Conservation (phyloP, 148 eudicot genomes). For the Diospyros lotus region DNA sequence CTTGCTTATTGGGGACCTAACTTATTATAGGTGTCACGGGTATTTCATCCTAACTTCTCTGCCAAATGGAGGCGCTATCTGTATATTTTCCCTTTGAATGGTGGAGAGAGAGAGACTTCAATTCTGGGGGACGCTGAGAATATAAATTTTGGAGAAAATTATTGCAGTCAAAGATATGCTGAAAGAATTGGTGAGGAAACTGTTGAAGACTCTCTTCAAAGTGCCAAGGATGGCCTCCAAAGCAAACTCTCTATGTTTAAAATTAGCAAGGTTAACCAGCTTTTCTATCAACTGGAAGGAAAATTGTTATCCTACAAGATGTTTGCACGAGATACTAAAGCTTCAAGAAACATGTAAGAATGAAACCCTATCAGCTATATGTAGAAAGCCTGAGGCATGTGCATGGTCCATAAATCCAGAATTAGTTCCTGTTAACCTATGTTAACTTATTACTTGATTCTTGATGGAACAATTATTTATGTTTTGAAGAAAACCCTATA, state of each 20-base stretch:
- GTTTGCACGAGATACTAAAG: constrained; percentile 96
- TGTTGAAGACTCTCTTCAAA: constrained; percentile 9
- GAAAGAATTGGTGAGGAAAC: constrained; percentile 19
- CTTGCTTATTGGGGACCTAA: constrained; percentile 9
- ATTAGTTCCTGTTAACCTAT: neutral
- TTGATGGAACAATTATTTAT: neutral
- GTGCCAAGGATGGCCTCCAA: constrained; percentile 21
- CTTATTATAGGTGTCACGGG: constrained; percentile 68
- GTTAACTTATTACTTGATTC: neutral
- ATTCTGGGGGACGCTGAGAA: constrained; percentile 21
- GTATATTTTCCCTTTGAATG: constrained; percentile 74
- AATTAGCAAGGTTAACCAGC: constrained; percentile 59
- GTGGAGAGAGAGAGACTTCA: constrained; percentile 29
- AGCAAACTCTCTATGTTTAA: constrained; percentile 54
- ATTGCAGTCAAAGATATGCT: constrained; percentile 17
- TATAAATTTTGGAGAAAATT: constrained; percentile 14
- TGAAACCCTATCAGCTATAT: neutral
- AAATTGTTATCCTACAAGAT: constrained; percentile 81
- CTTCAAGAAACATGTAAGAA: constrained; percentile 80
- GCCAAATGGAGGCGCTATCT: constrained; percentile 96
- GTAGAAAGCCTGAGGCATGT: neutral
- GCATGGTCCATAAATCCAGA: neutral
- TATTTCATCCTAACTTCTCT: constrained; percentile 91
- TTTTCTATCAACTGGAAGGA: constrained; percentile 69
- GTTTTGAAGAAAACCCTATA: neutral